Evolutionary conservation across 495 filamentous ascomycete species (phyloP).

Genomic region (Penicillium lividum): DNA sequence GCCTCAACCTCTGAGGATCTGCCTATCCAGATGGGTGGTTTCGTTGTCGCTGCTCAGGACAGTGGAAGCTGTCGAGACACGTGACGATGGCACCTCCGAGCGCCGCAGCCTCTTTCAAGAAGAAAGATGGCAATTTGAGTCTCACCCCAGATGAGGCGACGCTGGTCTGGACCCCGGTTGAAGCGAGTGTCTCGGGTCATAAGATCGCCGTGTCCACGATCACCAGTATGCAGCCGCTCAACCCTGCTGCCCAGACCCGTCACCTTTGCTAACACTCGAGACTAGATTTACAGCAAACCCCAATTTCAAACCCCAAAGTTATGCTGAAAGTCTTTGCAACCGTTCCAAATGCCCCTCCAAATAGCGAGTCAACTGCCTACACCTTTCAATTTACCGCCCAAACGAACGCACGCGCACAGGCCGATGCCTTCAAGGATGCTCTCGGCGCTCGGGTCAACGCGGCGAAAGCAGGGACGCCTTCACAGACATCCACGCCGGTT

Average conservation of each 20-base stretch:
- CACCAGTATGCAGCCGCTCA: constrained; percentile 59
- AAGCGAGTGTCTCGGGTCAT: constrained; percentile 55
- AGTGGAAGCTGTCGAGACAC: constrained; percentile 47
- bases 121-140: constrained; percentile 86
- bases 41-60: constrained; percentile 37
- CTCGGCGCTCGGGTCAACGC: constrained; percentile 75
- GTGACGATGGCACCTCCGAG: constrained; percentile 58
- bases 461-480: constrained; percentile 55
- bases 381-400: constrained; percentile 85
- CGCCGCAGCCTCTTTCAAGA: constrained; percentile 84
- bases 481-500: constrained; percentile 33
- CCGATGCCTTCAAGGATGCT: constrained; percentile 77
- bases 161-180: constrained; percentile 75
- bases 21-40: constrained; percentile 48
- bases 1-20: constrained; percentile 26
- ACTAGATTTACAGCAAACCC: constrained; percentile 84
- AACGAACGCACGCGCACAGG: constrained; percentile 73
- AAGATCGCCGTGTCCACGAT: constrained; percentile 73
- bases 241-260: background rate
- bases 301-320: constrained; percentile 76
- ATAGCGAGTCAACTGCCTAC: constrained; percentile 62
- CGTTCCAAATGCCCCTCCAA: constrained; percentile 48
- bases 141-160: constrained; percentile 67
- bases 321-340: constrained; percentile 86
- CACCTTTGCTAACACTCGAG: constrained; percentile 9